Base-by-base conservation (phyloP, 2,329 filamentous ascomycete genomes). In the Sclerotinia glacialis region DNA sequence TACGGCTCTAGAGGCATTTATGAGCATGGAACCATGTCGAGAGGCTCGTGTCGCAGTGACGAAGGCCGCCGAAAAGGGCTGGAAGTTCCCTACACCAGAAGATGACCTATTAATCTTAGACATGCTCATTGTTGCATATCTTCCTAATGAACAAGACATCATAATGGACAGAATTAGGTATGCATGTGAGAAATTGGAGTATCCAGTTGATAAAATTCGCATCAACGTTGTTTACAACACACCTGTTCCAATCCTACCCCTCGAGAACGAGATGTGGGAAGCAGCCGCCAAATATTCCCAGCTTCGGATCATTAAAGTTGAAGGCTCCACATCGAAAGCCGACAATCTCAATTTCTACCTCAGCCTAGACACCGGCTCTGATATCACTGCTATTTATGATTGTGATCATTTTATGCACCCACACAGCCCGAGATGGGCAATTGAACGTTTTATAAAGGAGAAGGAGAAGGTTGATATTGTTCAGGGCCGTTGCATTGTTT, bases 201-300 rank as follows among this genome's bases (percentile, higher is more conserved):
- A 83, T 65, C 80, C 81, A 3, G 73, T 72, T 52, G 77, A 81
- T 60, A 80, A 78, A 69, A 78, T 82, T 23, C 73, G 80, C 8
- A 79, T 82, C 72, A 81, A 80, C 62, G 72, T 83, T 64, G 74
- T 82, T n/a, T 83, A 82, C 77, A 83, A 83, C 72, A 82, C 81
- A 0, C 80, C 81, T 1, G 76, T 76, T 50, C 71, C 79, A 2
- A 82, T 83, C 31, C 78, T 81, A 65, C 78, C 79, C 3, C 73
- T 82, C 16, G 80, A 83, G 70, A 78, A 75, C 5, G 75, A 81
- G 69, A 72, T 83, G 26, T 72, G 75, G 21, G 71, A 77, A 14
- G 74, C 82, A 11, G 73, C 76, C 5, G 67, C 74, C 9, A 76
- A 75, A 50, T 78, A 79, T 68, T 70, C 78, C 8, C 78, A 81